Base-by-base conservation (phyloP, 495 filamentous ascomycete species). In the Podospora conica region DNA sequence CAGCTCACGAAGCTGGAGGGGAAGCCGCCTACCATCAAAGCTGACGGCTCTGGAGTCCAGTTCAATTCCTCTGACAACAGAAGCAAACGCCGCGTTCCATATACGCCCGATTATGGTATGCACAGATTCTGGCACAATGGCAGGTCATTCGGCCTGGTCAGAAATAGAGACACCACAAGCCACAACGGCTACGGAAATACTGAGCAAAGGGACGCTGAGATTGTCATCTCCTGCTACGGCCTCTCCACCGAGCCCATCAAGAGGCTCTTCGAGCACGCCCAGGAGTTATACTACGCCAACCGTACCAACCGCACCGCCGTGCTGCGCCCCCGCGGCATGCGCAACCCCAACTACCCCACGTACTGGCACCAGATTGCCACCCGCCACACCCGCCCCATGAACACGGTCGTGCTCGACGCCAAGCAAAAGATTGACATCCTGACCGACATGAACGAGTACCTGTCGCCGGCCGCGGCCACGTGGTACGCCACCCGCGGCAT, bases 401-500 rank as follows among this genome's bases (percentile, higher is more conserved):
- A 85, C 3, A 96, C 93, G 0, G 93, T 97, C 0, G 87, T 95
- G 2, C 79, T 97, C 18, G 93, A 96, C 66, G 81, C 84, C 24
- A 73, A 79, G 31, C 86, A 91, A 74, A 97, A 96, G 78, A 74
- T 86, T 10, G 82, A 79, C 25, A 83, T 97, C 21, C 75, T 96
- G 29, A 76, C 81, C 18, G 94, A 97, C 74, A 91, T 96, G 74
- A 92, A 92, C 75, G 92, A 96, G 70, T 97, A 94, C 70, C 78
- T 97, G 8, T 87, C 92, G 64, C 88, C 90, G 0, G 79, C 82
- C 2, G 93, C 89, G 2, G 80, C 87, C 8, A 78, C 81, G 18
- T 95, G 90, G 91, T 95, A 95, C 68, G 86, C 89, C 0, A 87
- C 87, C 58, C 83, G 91, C 0, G 92, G 94, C n/a, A 96, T 98